Evolutionary conservation across 2,329 filamentous ascomycete genomes (phyloP).

Genomic region (Simplicillium aogashimaense): DNA sequence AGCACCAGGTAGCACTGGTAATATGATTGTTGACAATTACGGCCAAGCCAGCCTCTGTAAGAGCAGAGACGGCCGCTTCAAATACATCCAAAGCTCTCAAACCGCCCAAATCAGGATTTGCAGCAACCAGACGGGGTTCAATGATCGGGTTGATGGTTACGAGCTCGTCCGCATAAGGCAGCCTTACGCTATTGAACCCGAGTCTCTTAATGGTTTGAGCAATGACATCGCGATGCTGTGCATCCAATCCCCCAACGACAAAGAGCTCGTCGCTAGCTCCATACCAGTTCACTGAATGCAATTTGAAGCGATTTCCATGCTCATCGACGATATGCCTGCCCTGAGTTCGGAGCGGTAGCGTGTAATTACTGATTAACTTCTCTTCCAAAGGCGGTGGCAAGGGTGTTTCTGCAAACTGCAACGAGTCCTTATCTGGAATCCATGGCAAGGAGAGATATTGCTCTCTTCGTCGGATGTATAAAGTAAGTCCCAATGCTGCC

Average conservation of each 20-base stretch:
- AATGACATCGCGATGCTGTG: conserved; percentile 51
- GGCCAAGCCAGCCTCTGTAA: conserved; percentile 52
- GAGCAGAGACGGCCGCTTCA: conserved; percentile 44
- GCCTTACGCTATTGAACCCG: conserved; percentile 61
- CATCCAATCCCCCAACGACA: conserved; percentile 52
- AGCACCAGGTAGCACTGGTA: conserved; percentile 59
- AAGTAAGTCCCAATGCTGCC: conserved; percentile 16
- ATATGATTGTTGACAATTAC: conserved; percentile 65
- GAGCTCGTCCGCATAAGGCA: conserved; percentile 62
- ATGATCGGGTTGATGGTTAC: conserved; percentile 50
- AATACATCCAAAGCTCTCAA: conserved; percentile 50
- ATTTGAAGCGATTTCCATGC: conserved; percentile 45
- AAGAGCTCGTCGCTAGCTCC: conserved; percentile 59
- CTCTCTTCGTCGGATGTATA: conserved; percentile 35
- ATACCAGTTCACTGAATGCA: conserved; percentile 62
- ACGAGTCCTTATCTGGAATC: conserved; percentile 36
- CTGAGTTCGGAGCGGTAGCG: conserved; percentile 46
- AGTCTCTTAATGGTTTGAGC: conserved; percentile 47
- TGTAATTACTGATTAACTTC: conserved; percentile 35
- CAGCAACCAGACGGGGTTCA: conserved; percentile 35
- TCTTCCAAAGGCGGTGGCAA: conserved; percentile 32
- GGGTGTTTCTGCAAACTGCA: conserved; percentile 37
- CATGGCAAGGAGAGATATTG: conserved; percentile 32
- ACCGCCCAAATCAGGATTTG: conserved; percentile 51
- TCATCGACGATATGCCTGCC: conserved; percentile 54